These are phyloP conservation scores for Eucalyptus cloeziana DNA, from an alignment of 345 rosid genomes.

Conservation along the genomic window DNA sequence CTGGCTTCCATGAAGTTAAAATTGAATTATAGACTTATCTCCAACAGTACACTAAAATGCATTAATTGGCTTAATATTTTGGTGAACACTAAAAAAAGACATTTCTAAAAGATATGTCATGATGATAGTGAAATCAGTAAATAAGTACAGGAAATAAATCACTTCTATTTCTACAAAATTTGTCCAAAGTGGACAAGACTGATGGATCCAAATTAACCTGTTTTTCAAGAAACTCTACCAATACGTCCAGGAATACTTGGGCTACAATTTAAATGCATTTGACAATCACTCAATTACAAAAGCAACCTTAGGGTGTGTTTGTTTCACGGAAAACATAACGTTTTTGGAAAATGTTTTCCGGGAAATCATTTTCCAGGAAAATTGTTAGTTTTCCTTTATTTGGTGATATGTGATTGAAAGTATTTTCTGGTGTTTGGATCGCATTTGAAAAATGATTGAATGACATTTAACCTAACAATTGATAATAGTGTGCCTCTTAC, in stretches of 20 bases:
- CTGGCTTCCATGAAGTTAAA: background rate
- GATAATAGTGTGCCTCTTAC: too few species aligned
- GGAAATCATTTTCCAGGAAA: too few species aligned
- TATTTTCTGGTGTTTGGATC: too few species aligned
- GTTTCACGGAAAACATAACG: too few species aligned
- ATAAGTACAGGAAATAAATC: background rate
- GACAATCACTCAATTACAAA: background rate
- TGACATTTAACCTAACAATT: too few species aligned
- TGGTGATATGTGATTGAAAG: too few species aligned
- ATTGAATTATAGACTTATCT: background rate
- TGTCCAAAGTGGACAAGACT: background rate
- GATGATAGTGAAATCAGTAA: background rate
- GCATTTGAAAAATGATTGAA: too few species aligned
- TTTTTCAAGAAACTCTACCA: background rate
- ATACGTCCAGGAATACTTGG: background rate
- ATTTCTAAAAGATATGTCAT: background rate
- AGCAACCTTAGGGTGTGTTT: too few species aligned
- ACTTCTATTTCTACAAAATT: background rate
- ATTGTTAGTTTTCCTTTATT: too few species aligned
- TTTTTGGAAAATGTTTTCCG: too few species aligned
- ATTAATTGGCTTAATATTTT: background rate
- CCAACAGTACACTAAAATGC: background rate
- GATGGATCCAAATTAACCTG: background rate
- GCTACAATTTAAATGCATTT: background rate
- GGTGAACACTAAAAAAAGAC: background rate